Evolutionary conservation across 2,329 filamentous ascomycete genomes (phyloP).

Genomic region (Pseudogymnoascus sp.): DNA sequence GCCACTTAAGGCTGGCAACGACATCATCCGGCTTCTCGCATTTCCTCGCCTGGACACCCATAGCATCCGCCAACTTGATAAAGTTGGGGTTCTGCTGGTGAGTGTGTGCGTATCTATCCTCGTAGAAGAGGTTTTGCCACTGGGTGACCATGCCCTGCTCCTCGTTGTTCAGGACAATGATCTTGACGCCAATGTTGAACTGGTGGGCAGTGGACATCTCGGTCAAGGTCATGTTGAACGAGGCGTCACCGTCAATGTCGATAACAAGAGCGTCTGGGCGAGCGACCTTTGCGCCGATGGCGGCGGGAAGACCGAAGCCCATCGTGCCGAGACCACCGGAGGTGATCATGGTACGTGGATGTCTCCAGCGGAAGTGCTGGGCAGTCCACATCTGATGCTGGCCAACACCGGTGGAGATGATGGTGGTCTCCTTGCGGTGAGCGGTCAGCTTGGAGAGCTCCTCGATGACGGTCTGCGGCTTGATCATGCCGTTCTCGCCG

Average conservation of each 20-base stretch:
- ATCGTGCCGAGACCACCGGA: slow-evolving; percentile 93
- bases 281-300: slow-evolving; percentile 90
- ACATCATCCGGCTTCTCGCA: slow-evolving; percentile 70
- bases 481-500: slow-evolving; percentile 71
- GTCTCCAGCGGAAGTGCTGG: slow-evolving; percentile 91
- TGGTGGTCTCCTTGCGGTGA: slow-evolving; percentile 70
- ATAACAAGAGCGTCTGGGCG: slow-evolving; percentile 58
- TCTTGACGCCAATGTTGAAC: slow-evolving; percentile 94
- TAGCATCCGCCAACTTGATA: slow-evolving; percentile 84
- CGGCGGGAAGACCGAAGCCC: slow-evolving; percentile 90
- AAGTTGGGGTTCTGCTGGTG: slow-evolving; percentile 96
- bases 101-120: slow-evolving; percentile 85
- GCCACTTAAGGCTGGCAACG: slow-evolving; percentile 72
- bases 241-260: slow-evolving; percentile 97
- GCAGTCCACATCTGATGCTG: slow-evolving; percentile 99
- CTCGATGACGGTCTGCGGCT: slow-evolving; percentile 88
- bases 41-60: slow-evolving; percentile 72
- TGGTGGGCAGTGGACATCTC: slow-evolving; percentile 89
- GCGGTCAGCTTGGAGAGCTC: slow-evolving; percentile 80
- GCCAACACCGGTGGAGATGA: slow-evolving; percentile 90
- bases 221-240: slow-evolving; percentile 96
- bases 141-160: slow-evolving; percentile 98
- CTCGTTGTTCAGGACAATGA: slow-evolving; percentile 92
- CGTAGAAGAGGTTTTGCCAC: slow-evolving; percentile 97
- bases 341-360: slow-evolving; percentile 90